These are phyloP conservation scores for Tricholoma hemisulphureum DNA, from an alignment of 768 basidiomycete species.

Conservation along the genomic window DNA sequence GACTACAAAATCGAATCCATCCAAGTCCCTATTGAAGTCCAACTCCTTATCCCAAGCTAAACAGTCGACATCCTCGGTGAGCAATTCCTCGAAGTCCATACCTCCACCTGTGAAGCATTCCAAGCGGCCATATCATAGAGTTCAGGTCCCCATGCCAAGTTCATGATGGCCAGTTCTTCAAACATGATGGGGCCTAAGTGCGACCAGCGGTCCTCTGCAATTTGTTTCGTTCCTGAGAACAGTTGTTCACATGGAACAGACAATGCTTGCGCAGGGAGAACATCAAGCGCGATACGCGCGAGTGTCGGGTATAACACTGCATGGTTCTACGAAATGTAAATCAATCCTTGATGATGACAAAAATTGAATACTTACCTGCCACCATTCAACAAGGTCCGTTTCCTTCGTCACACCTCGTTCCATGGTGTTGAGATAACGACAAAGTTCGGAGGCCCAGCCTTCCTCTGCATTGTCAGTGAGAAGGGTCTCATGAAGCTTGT, in stretches of 20 bases:
- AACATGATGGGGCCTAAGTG: not conserved
- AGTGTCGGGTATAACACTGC: not conserved
- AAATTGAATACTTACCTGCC: conserved; percentile 1
- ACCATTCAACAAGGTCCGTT: conserved; percentile 8
- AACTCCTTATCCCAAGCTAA: too few relatives aligned
- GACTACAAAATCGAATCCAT: too few relatives aligned
- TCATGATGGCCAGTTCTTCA: conserved; percentile 3
- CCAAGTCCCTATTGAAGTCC: too few relatives aligned
- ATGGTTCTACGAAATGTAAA: not conserved
- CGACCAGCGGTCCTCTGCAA: not conserved
- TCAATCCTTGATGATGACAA: too few relatives aligned
- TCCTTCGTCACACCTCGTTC: conserved; percentile 4
- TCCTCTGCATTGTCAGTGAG: too few relatives aligned
- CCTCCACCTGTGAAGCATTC: too few relatives aligned
- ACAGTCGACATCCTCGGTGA: too few relatives aligned
- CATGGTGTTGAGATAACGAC: conserved; percentile 3
- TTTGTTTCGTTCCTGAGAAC: not conserved
- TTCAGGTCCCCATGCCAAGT: too few relatives aligned
- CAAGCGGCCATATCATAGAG: too few relatives aligned
- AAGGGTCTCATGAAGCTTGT: too few relatives aligned
- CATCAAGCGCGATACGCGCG: conserved; percentile 1
- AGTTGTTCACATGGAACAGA: conserved; percentile 3
- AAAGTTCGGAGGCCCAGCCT: conserved; percentile 3
- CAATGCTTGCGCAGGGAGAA: not conserved
- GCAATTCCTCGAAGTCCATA: too few relatives aligned